phyloP scores from a whole-genome alignment of 495 filamentous ascomycete genomes.

The Annulohypoxylon maeteangense region DNA sequence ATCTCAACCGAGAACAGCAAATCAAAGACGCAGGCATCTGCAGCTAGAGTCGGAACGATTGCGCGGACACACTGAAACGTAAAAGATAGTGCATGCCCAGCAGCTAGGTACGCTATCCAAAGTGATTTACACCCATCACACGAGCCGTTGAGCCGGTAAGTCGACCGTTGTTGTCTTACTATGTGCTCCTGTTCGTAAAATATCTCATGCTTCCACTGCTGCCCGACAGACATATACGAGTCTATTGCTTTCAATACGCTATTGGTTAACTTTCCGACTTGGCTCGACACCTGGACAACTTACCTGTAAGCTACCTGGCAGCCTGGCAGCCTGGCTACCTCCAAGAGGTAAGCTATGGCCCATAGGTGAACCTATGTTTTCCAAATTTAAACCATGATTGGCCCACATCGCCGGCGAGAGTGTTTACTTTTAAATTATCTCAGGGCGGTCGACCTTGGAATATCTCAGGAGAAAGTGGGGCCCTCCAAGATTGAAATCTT shows the following conservation, averaged over 20 bases:
- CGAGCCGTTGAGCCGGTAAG: background rate
- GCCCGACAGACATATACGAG: background rate
- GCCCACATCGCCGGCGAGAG: background rate
- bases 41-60: slow-evolving; percentile 22
- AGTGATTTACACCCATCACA: background rate
- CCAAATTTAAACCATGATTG: background rate
- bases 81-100: background rate
- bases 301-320: background rate
- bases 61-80: slow-evolving; percentile 20
- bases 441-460: background rate
- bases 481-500: slow-evolving; percentile 7
- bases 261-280: background rate
- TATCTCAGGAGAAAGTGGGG: slow-evolving; percentile 36
- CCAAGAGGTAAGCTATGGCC: slow-evolving; percentile 6
- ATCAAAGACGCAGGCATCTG: slow-evolving; percentile 14
- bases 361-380: background rate
- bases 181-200: background rate
- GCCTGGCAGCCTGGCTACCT: too few species aligned
- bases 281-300: background rate
- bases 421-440: slow-evolving; percentile 6
- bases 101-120: background rate
- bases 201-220: background rate
- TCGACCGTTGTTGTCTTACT: background rate
- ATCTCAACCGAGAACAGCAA: slow-evolving; percentile 19
- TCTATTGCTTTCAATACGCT: background rate